Percentiles rank a stretch among this genome's conserved stretches.
Conservation (phyloP, 495 filamentous ascomycete genomes). For the Neurospora sp. region DNA sequence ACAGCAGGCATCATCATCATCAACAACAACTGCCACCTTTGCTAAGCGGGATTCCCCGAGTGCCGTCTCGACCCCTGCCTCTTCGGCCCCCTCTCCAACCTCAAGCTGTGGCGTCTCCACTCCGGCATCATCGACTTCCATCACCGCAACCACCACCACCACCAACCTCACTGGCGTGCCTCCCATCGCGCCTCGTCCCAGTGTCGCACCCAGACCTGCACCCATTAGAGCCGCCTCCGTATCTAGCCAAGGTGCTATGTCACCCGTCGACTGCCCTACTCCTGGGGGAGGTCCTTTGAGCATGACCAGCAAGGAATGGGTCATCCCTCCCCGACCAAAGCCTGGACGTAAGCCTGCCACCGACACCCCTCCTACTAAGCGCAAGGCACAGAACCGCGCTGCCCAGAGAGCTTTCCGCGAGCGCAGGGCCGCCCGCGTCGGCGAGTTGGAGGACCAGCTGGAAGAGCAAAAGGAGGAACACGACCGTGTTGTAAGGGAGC, state of each 20-base stretch:
- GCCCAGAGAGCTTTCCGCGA: slow-evolving; percentile 90
- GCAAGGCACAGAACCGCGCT: slow-evolving; percentile 88
- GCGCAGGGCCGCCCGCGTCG: slow-evolving; percentile 69
- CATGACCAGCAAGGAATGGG: slow-evolving; percentile 75
- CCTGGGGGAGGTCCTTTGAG: slow-evolving; percentile 22
- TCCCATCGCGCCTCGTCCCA: slow-evolving; percentile 20
- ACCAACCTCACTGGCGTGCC: slow-evolving; percentile 3
- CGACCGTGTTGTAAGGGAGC: slow-evolving; percentile 33
- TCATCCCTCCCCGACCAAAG: slow-evolving; percentile 78
- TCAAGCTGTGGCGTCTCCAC: slow-evolving; percentile 12
- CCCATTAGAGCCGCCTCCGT: slow-evolving; percentile 7
- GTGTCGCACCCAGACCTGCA: slow-evolving; percentile 12
- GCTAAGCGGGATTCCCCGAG: slow-evolving; percentile 7
- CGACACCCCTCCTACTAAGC: slow-evolving; percentile 82
- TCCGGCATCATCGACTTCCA: slow-evolving; percentile 10
- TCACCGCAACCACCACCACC: not conserved
- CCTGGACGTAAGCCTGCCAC: slow-evolving; percentile 90
- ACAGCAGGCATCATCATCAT: not conserved
- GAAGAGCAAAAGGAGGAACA: slow-evolving; percentile 49
- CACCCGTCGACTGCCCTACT: slow-evolving; percentile 14
- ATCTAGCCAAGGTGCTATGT: slow-evolving; percentile 14
- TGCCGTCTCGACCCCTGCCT: slow-evolving; percentile 16
- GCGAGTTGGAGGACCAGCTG: slow-evolving; percentile 76
- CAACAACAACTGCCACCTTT: slow-evolving; percentile 5
- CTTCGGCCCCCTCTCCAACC: slow-evolving; percentile 17